Percentiles rank a stretch among this genome's conserved stretches.
Conservation (phyloP, 768 basidiomycete genomes). For the Leccinum subgranulosum region DNA sequence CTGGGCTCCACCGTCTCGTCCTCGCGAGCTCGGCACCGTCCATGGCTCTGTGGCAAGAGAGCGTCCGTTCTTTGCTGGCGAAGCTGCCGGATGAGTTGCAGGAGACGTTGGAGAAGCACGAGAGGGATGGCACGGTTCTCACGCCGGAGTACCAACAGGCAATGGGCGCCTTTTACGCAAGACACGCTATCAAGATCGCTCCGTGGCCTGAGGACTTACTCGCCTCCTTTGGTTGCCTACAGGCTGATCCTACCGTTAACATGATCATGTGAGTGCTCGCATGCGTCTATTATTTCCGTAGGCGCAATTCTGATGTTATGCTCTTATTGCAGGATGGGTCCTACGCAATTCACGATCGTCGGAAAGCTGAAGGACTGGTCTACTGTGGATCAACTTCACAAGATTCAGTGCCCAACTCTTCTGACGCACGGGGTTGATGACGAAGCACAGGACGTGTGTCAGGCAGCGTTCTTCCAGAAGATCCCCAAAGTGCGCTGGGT, state of each 20-base stretch:
- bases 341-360: neutral
- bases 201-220: neutral
- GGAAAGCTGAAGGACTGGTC: neutral
- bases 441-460: neutral
- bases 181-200: neutral
- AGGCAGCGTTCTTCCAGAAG: neutral
- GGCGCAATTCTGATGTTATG: too few relatives aligned
- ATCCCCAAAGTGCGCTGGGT: neutral
- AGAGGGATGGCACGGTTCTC: neutral
- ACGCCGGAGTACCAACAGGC: neutral
- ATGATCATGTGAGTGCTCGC: neutral
- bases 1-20: neutral
- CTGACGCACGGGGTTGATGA: neutral
- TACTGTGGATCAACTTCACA: neutral
- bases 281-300: too few relatives aligned
- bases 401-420: neutral
- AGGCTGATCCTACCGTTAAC: neutral
- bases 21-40: neutral
- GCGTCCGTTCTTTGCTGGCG: neutral
- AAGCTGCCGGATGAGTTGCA: neutral
- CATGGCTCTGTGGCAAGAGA: neutral
- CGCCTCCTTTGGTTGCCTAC: neutral
- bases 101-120: neutral
- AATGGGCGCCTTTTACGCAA: neutral
- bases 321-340: neutral